Conservation (phyloP, 805 yeast species). For the Hanseniaspora taiwanica region DNA sequence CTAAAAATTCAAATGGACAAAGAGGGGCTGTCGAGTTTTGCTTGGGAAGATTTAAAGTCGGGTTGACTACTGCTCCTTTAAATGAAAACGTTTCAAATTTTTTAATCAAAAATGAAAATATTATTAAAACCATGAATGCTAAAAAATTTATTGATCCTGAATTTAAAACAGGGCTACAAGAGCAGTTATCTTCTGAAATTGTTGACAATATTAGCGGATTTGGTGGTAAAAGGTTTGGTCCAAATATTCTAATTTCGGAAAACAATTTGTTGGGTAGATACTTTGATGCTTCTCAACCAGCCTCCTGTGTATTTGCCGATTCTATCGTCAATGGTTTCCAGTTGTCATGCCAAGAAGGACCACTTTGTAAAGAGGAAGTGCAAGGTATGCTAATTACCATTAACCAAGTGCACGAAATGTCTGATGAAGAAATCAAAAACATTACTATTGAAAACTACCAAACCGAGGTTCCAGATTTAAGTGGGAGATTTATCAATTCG, state of each 20-base stretch:
- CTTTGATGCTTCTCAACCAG: slow-evolving; percentile 10
- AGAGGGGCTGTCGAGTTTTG: slow-evolving; percentile 38
- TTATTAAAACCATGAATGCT: slow-evolving; percentile 23
- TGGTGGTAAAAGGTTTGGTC: slow-evolving; percentile 68
- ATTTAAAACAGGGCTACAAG: slow-evolving; percentile 24
- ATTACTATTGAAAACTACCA: slow-evolving; percentile 15
- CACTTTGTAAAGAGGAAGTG: slow-evolving; percentile 74
- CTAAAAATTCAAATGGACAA: slow-evolving; percentile 31
- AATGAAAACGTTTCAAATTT: slow-evolving; percentile 37
- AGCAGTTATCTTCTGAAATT: slow-evolving; percentile 18
- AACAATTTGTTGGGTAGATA: slow-evolving; percentile 24
- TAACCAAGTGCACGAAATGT: slow-evolving; percentile 25
- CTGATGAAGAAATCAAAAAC: slow-evolving; percentile 17
- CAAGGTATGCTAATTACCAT: slow-evolving; percentile 62
- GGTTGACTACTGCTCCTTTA: slow-evolving; percentile 38
- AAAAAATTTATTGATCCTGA: slow-evolving; percentile 7
- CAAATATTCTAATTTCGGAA: slow-evolving; percentile 49
- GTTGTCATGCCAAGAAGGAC: slow-evolving; percentile 72
- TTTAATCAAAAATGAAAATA: slow-evolving; percentile 33
- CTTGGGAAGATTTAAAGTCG: slow-evolving; percentile 36
- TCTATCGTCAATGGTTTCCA: slow-evolving; percentile 75
- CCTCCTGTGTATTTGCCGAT: slow-evolving; percentile 35
- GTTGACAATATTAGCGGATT: slow-evolving; percentile 41
- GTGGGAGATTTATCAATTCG: slow-evolving; percentile 63
- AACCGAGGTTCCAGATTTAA: slow-evolving; percentile 30